Percentiles rank a stretch among this genome's conserved stretches.
These are phyloP conservation scores for Penicillium sp. DNA, from an alignment of 2,329 filamentous ascomycete species.

Conservation along the genomic window DNA sequence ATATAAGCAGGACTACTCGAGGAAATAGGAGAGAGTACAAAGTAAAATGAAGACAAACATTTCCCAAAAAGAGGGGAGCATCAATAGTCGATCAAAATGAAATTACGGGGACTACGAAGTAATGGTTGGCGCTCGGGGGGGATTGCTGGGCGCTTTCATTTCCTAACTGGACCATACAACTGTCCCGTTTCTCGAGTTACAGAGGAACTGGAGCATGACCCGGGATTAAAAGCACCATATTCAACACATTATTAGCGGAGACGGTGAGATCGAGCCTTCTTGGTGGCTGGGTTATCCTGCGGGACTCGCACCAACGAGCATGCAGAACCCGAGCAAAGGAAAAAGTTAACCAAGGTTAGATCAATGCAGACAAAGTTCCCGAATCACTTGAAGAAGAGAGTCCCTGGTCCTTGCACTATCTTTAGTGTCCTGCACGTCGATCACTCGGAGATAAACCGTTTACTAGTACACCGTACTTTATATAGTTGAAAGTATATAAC, in stretches of 20 bases:
- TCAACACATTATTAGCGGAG: constrained; percentile 33
- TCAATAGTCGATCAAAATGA: constrained; percentile 30
- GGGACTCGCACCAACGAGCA: constrained; percentile 33
- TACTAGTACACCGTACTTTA: neutral
- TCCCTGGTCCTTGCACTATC: neutral
- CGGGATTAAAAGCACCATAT: constrained; percentile 20
- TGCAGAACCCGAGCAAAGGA: constrained; percentile 21
- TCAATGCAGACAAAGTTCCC: constrained; percentile 25
- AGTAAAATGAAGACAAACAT: constrained; percentile 6
- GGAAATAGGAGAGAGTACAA: neutral
- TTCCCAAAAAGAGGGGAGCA: constrained; percentile 3
- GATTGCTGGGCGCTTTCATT: constrained; percentile 32
- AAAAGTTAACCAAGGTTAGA: constrained; percentile 20
- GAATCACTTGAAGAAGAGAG: constrained; percentile 22
- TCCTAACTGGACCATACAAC: constrained; percentile 25
- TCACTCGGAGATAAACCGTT: constrained; percentile 1
- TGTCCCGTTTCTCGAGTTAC: constrained; percentile 4
- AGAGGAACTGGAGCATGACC: constrained; percentile 6
- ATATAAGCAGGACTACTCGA: constrained; percentile 15
- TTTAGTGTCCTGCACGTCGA: constrained; percentile 6
- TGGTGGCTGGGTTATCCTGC: constrained; percentile 24
- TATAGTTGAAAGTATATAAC: neutral
- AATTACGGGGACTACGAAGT: constrained; percentile 6
- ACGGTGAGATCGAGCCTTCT: constrained; percentile 29
- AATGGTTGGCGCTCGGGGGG: constrained; percentile 30